Conservation (phyloP, 495 filamentous ascomycete species). For the Aspergillus avenaceus region DNA sequence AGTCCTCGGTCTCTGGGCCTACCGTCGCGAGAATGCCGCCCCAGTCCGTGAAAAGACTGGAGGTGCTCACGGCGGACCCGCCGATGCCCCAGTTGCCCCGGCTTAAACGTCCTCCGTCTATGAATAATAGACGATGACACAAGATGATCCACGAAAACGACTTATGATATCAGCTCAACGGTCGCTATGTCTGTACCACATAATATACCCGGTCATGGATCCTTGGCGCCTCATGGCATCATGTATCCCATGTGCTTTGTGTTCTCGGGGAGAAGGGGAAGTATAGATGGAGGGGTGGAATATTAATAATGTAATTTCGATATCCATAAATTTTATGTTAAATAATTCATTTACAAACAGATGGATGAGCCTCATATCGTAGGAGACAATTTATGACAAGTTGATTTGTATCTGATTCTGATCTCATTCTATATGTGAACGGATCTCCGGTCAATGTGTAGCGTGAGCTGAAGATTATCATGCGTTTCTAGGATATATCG, state of each 20-base stretch:
- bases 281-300: not conserved
- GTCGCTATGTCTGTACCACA: not conserved
- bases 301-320: not conserved
- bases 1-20: slow-evolving; percentile 46
- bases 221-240: too few relatives aligned
- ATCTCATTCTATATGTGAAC: too few relatives aligned
- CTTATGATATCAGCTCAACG: not conserved
- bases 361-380: not conserved
- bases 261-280: not conserved
- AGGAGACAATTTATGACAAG: too few relatives aligned
- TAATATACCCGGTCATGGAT: not conserved
- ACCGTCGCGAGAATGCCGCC: slow-evolving; percentile 21
- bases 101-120: too few relatives aligned
- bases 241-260: not conserved
- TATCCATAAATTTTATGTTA: not conserved
- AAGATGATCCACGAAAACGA: not conserved
- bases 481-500: too few relatives aligned
- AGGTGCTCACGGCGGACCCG: slow-evolving; percentile 28
- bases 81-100: slow-evolving; percentile 14
- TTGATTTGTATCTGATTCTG: too few relatives aligned
- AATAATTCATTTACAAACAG: not conserved
- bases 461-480: too few relatives aligned
- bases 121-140: not conserved
- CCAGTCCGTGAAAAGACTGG: slow-evolving; percentile 22
- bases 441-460: too few relatives aligned